Conservation (phyloP, 106 monocot species). For the Allium fistulosum region DNA sequence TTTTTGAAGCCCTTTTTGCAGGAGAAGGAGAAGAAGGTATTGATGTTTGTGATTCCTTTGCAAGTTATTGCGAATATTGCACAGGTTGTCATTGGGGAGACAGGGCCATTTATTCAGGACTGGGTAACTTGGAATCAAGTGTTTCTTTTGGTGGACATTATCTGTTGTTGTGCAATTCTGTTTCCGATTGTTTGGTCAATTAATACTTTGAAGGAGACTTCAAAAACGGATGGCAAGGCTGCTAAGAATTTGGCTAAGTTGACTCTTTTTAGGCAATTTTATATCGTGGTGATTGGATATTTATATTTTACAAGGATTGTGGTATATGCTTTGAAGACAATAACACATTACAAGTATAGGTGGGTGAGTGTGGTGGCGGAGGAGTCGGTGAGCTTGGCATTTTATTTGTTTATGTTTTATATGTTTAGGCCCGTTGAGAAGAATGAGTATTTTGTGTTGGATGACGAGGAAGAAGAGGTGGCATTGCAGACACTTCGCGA, state of each 20-base stretch:
- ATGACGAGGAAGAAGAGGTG: conserved; percentile 91
- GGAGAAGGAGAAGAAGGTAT: conserved; percentile 91
- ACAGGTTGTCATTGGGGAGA: conserved; percentile 81
- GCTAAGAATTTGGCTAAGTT: conserved; percentile 80
- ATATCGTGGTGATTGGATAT: conserved; percentile 81
- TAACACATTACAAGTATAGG: conserved; percentile 70
- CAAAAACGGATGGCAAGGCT: conserved; percentile 94
- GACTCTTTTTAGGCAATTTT: conserved; percentile 83
- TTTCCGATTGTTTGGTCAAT: conserved; percentile 96
- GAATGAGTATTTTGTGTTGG: conserved; percentile 77
- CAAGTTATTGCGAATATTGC: conserved; percentile 87
- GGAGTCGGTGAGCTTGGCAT: conserved; percentile 57
- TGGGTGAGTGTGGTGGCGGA: conserved; percentile 80
- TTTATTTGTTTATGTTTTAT: conserved; percentile 80
- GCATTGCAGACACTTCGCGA: conserved; percentile 59
- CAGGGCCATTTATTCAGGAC: conserved; percentile 67
- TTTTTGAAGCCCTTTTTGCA: conserved; percentile 96
- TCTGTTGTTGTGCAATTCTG: conserved; percentile 82
- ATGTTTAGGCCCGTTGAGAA: conserved; percentile 85
- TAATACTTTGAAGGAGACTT: conserved; percentile 62
- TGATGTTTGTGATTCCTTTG: conserved; percentile 87
- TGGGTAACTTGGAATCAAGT: conserved; percentile 89
- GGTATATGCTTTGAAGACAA: conserved; percentile 74
- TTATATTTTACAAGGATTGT: conserved; percentile 94
- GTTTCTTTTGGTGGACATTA: conserved; percentile 71